Percentiles rank a stretch among this genome's conserved stretches.
These are phyloP conservation scores for Haematococcus lacustris DNA, from an alignment of 139 green algal genomes.

Conservation along the genomic window DNA sequence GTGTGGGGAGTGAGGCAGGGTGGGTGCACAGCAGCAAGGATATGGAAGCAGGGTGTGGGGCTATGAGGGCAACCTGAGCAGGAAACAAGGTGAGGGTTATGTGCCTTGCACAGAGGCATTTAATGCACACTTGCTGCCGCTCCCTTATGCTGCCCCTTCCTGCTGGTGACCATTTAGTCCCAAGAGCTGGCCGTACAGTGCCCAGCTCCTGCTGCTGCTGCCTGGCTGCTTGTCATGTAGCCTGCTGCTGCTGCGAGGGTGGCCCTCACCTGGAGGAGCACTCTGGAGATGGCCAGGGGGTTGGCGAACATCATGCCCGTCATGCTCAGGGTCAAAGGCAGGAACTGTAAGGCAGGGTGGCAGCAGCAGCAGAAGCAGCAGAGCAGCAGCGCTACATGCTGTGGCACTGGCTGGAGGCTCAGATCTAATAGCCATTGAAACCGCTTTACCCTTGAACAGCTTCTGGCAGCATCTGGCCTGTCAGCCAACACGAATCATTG, in stretches of 20 bases:
- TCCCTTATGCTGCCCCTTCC: not conserved
- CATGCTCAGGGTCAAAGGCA: slow-evolving; percentile 39
- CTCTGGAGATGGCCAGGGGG: slow-evolving; percentile 27
- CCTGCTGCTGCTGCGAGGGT: not conserved
- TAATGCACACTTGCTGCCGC: not conserved
- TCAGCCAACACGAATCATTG: not conserved
- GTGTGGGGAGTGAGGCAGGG: not conserved
- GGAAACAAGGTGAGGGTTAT: not conserved
- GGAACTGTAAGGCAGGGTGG: slow-evolving; percentile 18
- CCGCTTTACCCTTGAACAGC: not conserved
- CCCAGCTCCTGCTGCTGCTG: not conserved
- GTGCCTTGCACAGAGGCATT: not conserved
- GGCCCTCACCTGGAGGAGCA: slow-evolving; percentile 27
- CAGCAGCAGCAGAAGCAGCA: slow-evolving; percentile 1
- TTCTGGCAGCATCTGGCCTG: not conserved
- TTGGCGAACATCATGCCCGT: slow-evolving; percentile 41
- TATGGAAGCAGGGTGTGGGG: not conserved
- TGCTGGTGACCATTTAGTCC: not conserved
- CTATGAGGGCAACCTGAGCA: not conserved
- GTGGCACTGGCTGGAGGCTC: not conserved
- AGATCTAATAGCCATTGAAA: not conserved
- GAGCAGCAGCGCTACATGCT: not conserved
- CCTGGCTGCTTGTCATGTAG: not conserved
- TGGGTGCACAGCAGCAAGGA: not conserved
- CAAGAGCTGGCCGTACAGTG: not conserved